Evolutionary conservation across 805 yeast genomes (phyloP).

Genomic region (Metschnikowia rubicola): DNA sequence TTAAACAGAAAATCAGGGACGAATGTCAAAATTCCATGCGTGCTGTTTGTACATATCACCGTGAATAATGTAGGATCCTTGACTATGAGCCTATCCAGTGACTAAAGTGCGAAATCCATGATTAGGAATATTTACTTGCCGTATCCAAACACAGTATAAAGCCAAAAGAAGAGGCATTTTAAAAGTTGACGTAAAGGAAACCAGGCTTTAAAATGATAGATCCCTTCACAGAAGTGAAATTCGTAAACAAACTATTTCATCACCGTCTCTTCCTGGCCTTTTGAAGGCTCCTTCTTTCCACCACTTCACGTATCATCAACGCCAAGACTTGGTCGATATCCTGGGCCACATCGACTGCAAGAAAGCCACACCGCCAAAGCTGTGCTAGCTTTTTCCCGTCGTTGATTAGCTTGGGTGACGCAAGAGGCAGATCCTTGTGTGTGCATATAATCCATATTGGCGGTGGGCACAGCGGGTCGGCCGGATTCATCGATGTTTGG

Average conservation of each 20-base stretch:
- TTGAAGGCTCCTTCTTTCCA: slow-evolving; percentile 40
- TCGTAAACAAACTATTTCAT: neutral
- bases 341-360: slow-evolving; percentile 56
- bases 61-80: too few relatives aligned
- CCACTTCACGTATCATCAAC: slow-evolving; percentile 55
- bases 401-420: slow-evolving; percentile 57
- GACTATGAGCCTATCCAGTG: too few relatives aligned
- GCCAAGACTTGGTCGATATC: slow-evolving; percentile 56
- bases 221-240: neutral
- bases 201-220: too few relatives aligned
- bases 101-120: too few relatives aligned
- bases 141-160: too few relatives aligned
- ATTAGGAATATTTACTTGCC: too few relatives aligned
- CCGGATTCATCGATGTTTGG: slow-evolving; percentile 31
- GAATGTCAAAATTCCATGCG: too few relatives aligned
- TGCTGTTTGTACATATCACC: too few relatives aligned
- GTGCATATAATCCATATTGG: slow-evolving; percentile 70
- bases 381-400: slow-evolving; percentile 56
- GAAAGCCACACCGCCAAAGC: slow-evolving; percentile 63
- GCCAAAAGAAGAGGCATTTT: too few relatives aligned
- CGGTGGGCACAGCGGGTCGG: slow-evolving; percentile 45
- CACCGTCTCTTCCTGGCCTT: slow-evolving; percentile 9
- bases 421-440: slow-evolving; percentile 51
- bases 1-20: too few relatives aligned
- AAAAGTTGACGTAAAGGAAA: too few relatives aligned